phyloP scores from a whole-genome alignment of 495 filamentous ascomycete genomes.

The Lindgomyces ingoldianus region DNA sequence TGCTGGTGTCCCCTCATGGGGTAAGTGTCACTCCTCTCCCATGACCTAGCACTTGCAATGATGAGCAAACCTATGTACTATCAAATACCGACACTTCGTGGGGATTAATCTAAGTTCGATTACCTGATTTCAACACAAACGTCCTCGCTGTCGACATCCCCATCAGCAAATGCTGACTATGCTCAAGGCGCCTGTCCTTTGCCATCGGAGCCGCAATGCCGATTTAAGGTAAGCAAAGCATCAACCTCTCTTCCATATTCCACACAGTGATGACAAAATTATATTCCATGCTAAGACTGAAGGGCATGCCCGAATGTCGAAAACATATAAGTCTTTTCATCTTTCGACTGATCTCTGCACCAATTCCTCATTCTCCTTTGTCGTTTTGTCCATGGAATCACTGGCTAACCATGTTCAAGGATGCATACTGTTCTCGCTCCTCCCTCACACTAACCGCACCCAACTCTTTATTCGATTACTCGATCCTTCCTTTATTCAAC shows the following conservation, averaged over 20 bases:
- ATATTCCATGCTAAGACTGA: conserved; percentile 38
- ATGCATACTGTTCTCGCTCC: neutral
- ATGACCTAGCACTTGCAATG: conserved; percentile 1
- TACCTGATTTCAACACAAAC: conserved; percentile 22
- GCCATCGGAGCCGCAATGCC: neutral
- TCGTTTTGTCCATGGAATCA: neutral
- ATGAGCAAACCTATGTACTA: conserved; percentile 34
- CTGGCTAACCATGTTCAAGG: neutral
- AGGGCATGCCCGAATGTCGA: conserved; percentile 21
- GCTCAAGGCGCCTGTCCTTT: neutral
- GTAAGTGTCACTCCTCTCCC: too few relatives aligned
- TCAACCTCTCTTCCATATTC: neutral
- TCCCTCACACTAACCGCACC: neutral
- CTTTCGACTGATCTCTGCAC: conserved; percentile 31
- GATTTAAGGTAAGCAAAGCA: conserved; percentile 7
- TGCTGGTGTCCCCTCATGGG: too few relatives aligned
- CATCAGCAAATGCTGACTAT: neutral
- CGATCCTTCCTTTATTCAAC: too few relatives aligned
- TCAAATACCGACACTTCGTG: conserved; percentile 34
- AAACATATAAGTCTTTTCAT: conserved; percentile 34
- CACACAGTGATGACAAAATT: conserved; percentile 23
- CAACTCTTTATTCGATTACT: too few relatives aligned
- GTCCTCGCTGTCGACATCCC: neutral
- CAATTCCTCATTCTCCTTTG: neutral
- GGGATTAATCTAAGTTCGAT: conserved; percentile 34